Conservation (phyloP, 345 rosid species). For the Bruguiera sexangula region DNA sequence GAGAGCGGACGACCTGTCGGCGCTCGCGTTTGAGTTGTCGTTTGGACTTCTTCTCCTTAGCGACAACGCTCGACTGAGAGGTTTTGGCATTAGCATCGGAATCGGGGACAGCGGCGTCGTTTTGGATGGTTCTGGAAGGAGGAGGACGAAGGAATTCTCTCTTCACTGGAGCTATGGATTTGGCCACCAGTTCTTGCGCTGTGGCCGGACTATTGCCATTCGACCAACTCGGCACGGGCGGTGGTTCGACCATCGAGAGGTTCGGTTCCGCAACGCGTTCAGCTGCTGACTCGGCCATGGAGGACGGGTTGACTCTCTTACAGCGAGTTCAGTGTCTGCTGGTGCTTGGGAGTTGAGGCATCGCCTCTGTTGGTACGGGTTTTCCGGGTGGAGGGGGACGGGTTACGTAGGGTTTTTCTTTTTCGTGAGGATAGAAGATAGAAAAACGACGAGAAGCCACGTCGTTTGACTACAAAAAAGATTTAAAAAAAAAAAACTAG, state of each 20-base stretch:
- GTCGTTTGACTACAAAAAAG: too few relatives aligned
- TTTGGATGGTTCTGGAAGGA: constrained; percentile 41
- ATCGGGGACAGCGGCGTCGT: constrained; percentile 28
- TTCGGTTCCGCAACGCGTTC: constrained; percentile 13
- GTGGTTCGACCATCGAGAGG: constrained; percentile 8
- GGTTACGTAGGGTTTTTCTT: too few relatives aligned
- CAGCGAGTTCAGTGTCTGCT: neutral
- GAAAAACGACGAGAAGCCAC: too few relatives aligned
- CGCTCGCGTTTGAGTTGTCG: constrained; percentile 95
- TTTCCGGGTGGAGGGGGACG: too few relatives aligned
- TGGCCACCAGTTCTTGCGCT: constrained; percentile 69
- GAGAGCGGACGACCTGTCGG: constrained; percentile 40
- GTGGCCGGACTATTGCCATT: constrained; percentile 34
- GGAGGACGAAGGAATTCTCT: constrained; percentile 69
- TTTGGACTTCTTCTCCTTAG: constrained; percentile 83
- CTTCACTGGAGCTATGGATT: constrained; percentile 77
- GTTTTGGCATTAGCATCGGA: constrained; percentile 16
- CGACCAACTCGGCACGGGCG: constrained; percentile 20
- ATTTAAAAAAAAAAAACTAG: too few relatives aligned
- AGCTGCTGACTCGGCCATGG: constrained; percentile 19
- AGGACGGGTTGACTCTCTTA: neutral
- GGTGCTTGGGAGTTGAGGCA: neutral
- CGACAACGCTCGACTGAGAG: constrained; percentile 29
- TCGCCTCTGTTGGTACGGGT: neutral
- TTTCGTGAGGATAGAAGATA: too few relatives aligned